Percentiles rank a stretch among this genome's conserved stretches.
Evolutionary conservation across 805 yeast genomes (phyloP).

Genomic region (Teunomyces atbi): DNA sequence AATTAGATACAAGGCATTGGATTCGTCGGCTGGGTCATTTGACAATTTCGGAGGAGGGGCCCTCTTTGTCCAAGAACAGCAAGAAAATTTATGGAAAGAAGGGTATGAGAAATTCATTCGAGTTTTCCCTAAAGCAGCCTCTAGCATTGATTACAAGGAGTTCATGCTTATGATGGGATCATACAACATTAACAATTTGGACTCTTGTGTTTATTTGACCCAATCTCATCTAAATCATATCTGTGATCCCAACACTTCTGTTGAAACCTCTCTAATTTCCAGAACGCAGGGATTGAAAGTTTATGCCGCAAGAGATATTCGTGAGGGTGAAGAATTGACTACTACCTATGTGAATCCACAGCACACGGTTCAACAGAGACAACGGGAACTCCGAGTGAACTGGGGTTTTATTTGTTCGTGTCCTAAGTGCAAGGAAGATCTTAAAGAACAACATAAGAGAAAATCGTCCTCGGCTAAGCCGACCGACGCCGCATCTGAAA

Average conservation of each 20-base stretch:
- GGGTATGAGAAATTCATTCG: conserved; percentile 51
- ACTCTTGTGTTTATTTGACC: conserved; percentile 56
- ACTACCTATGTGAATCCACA: conserved; percentile 70
- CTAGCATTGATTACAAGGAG: conserved; percentile 44
- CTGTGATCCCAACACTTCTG: conserved; percentile 70
- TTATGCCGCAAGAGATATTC: conserved; percentile 54
- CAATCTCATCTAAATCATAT: conserved; percentile 75
- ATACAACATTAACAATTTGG: conserved; percentile 71
- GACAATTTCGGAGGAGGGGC: conserved; percentile 55
- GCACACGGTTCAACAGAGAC: conserved; percentile 61
- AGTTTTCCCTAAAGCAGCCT: conserved; percentile 43
- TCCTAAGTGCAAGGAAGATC: conserved; percentile 59
- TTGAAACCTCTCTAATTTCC: conserved; percentile 39
- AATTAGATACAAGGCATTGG: conserved; percentile 56
- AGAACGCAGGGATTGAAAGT: conserved; percentile 54
- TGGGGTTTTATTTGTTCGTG: conserved; percentile 82
- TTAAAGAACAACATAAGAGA: conserved; percentile 42
- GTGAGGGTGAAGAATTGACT: conserved; percentile 63
- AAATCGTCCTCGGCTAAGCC: conserved; percentile 32
- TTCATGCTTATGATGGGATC: conserved; percentile 65
- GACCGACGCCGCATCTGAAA: conserved; percentile 30
- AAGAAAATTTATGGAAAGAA: conserved; percentile 56
- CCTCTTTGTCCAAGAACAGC: conserved; percentile 53
- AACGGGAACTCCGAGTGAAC: conserved; percentile 61
- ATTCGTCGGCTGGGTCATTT: conserved; percentile 53